Evolutionary conservation across 2,329 filamentous ascomycete genomes (phyloP), one percentile per base, ranked within the genome.

Genomic region (Chrysoporthe cubensis): DNA sequence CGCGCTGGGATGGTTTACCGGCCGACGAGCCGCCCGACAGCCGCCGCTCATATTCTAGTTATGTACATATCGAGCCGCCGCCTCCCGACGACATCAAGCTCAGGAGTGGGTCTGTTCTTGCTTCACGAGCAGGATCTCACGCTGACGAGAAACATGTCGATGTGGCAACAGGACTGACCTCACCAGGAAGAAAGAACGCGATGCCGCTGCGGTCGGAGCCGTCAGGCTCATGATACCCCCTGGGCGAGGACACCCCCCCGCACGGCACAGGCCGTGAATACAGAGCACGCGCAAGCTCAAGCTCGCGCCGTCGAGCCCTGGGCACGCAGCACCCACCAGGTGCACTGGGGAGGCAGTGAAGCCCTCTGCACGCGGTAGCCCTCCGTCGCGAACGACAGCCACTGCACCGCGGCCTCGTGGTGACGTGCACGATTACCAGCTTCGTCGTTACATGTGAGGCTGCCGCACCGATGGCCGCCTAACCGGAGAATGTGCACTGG

Each of bases 1-100:
- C 42, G 16, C 6, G 26, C 52, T 37, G 43, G 56, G 56, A 37
- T 60, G 43, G 16, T 26, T 65, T 50, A 16, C 63, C 63, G 63
- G 44, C 60, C 54, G 63, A 48, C 56, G 32, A 65, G 54, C 63
- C 63, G 56, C 32, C 63, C 63, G 63, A 59, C 52, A 16, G 34
- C 63, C 63, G 63, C 8, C 43, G 11, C 18, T 14, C 9, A 16
- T 26, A 52, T 54, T 54, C 42, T n/a, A 16, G n/a, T 9, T 37
- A 56, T 42, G 59, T 52, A 64, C 62, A 56, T 64, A 64, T 56
- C 37, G 44, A 56, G 14, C 62, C 62, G 62, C 62, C 44, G 50
- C 50, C 62, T 56, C 62, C 62, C 48, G 62, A 64, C 62, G 48
- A 44, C 54, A 40, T n/a, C 32, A 54, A 21, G 50, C 16, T 34